Evolutionary conservation across 2,329 filamentous ascomycete genomes (phyloP), one percentile per base, ranked within the genome.

Genomic region (Aphanocladium album): DNA sequence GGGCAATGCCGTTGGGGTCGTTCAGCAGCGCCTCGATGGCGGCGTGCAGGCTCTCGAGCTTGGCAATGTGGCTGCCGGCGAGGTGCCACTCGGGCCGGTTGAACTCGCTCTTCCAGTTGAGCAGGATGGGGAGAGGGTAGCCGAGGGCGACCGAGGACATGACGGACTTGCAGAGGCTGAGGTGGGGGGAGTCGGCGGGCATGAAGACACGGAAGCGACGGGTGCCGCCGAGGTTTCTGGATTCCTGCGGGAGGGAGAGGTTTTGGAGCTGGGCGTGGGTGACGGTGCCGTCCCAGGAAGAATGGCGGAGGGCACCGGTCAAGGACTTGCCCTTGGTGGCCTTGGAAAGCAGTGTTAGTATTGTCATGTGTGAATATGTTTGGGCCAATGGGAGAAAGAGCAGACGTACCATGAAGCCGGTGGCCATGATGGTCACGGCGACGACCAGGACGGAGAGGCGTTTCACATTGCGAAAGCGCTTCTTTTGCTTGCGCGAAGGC

Each of bases 71-170:
- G 49, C 71, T 73, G n/a, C 74, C 74, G 1, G 65, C 67, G 62
- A 75, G 72, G 35, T 76, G 73, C 72, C 73, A 75, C 11, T 69
- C 62, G 0, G 72, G 72, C 0, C 71, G 65, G 57, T 75, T 74
- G 57, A 73, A 76, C 50, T 75, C 74, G 54, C 72, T 67, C 3
- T 69, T 59, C 74, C 74, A 76, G 68, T 76, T 75, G 1, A 76
- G 63, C 3, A 76, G 64, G 1, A 68, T 71, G 0, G 74, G 74
- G 35, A 71, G 64, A 0, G 74, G 73, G n/a, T 75, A 76, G 1
- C 74, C 74, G 7, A 74, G 66, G 2, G 71, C 73, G 17, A 75
- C 68, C 11, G 72, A 71, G 1, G 73, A 76, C 71, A 75, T 74
- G 60, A 74, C 65, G 27, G 71, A 69, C 56, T 75, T 76, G 71